Conservation (phyloP, 768 basidiomycete genomes). For the Terana coerulea region DNA sequence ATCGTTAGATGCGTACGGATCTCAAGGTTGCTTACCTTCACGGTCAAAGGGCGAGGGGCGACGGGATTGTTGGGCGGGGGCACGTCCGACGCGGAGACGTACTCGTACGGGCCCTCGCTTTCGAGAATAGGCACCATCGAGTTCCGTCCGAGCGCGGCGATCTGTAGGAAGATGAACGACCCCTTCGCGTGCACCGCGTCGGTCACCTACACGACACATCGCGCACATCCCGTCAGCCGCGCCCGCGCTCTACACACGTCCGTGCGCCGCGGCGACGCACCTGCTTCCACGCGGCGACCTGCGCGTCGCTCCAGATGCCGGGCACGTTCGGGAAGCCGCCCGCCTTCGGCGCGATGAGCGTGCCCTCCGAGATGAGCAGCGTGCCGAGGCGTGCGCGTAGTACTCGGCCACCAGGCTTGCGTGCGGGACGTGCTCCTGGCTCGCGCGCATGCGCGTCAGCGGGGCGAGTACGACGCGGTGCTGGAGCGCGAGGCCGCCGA, state of each 20-base stretch:
- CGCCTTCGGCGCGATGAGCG: constrained; percentile 46
- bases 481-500: constrained; percentile 36
- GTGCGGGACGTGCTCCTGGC: constrained; percentile 30
- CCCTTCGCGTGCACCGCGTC: constrained; percentile 10
- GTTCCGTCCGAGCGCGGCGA: constrained; percentile 1
- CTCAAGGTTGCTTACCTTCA: background rate
- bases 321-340: constrained; percentile 49
- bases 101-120: constrained; percentile 18
- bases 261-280: no score
- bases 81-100: constrained; percentile 32
- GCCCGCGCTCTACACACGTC: background rate
- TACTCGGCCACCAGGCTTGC: constrained; percentile 36
- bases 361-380: constrained; percentile 54
- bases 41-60: constrained; percentile 22
- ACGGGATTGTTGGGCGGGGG: constrained; percentile 3
- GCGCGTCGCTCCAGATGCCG: constrained; percentile 62
- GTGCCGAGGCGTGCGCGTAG: constrained; percentile 51
- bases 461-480: constrained; percentile 53
- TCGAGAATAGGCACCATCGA: background rate
- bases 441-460: constrained; percentile 40
- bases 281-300: constrained; percentile 48
- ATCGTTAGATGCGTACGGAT: constrained; percentile 6
- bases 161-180: constrained; percentile 6
- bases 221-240: no score
- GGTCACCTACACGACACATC: constrained; percentile 6